Base-by-base conservation (phyloP, 148 eudicot species). In the Hydrangea macrophylla region DNA sequence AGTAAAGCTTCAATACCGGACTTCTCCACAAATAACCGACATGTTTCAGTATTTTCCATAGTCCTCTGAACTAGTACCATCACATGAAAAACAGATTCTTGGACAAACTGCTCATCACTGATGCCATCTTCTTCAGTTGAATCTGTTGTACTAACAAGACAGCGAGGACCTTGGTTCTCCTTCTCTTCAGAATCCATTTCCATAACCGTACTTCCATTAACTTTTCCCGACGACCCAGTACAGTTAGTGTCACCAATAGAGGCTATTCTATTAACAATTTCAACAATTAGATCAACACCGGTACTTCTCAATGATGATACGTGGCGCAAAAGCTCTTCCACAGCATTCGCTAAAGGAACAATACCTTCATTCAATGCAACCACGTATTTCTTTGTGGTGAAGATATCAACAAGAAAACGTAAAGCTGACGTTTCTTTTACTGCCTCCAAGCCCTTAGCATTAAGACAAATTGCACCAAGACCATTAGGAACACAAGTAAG, bases 401-500 rank as follows among this genome's bases (percentile, higher is more conserved):
- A 89, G 33, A 86, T 76, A 51, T 89, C 85, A 64, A 95, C 79
- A 60, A 95, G 96, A 74, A 89, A 95, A 51, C 89, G 84, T 66
- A 95, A 80, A 37, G 91, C 91, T 70, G 87, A 78, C 61, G 79
- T 64, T 76, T 89, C 93, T 79, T 80, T 91, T 54, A 95, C 97
- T n/a, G 93, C 81, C 70, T 95, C 97, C 75, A 91, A 73, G 33
- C 99, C 99, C 73, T 89, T 91, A 54, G 83, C 64, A 64, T 95
- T 91, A 32, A 95, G 96, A 81, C 99, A 95, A 71, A 95, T 84
- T 31, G 99, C 96, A 74, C 90, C 96, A 65, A 95, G 86, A 65
- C 99, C 97, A 81, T 92, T 87, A 37, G 97, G 99, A 71, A 95
- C 80, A 71, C 97, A 95, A 11, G 97, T 85, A 68, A 95, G 85